Base-by-base conservation (phyloP, 495 filamentous ascomycete species). In the Penicillium alfredii region DNA sequence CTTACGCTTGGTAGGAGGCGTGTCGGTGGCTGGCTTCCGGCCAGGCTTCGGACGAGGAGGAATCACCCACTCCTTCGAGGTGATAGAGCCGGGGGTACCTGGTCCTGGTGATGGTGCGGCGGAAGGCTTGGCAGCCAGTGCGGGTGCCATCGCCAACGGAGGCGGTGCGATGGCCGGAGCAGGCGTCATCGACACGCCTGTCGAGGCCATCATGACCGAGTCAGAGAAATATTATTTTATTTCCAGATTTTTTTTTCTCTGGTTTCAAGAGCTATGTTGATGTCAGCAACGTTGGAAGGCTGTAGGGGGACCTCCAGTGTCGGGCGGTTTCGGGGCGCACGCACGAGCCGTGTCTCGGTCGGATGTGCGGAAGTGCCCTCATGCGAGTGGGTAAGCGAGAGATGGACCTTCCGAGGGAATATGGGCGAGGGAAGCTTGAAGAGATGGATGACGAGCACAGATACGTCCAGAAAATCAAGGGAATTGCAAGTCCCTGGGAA, bases 21-120 rank as follows among this genome's bases (percentile, higher is more conserved):
- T 88, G 51, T 96, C 88, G 9, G 83, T 89, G 13, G 88, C 86
- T 7, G 89, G 89, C 59, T 94, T 94, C 33, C 89, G 77, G 22
- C 88, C 89, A n/a, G 89, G 89, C 69, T 92, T 92, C 16, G 87
- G 87, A 30, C 86, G 76, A 33, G 87, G 87, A 18, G 87, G 87
- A 31, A 94, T 76, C 6, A 89, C 73, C 87, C 87, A 94, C 78
- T 89, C 83, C 60, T 78, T 88, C 42, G 73, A 82, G 24, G 84
- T 92, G 42, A 71, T 43, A 13, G 64, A 66, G 43, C 66, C 64
- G 42, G 64, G 60, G 3, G 65, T 68, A 31, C 55, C 58, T 32
- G 62, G 64, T 14, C 60, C 63, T 12, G 67, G 67, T 6, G 63
- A 69, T 15, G 64, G 56, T 29, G 65, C 58, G 21, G 59, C 56